Conservation (phyloP, 2,329 filamentous ascomycete genomes). For the Claviceps purpurea region DNA sequence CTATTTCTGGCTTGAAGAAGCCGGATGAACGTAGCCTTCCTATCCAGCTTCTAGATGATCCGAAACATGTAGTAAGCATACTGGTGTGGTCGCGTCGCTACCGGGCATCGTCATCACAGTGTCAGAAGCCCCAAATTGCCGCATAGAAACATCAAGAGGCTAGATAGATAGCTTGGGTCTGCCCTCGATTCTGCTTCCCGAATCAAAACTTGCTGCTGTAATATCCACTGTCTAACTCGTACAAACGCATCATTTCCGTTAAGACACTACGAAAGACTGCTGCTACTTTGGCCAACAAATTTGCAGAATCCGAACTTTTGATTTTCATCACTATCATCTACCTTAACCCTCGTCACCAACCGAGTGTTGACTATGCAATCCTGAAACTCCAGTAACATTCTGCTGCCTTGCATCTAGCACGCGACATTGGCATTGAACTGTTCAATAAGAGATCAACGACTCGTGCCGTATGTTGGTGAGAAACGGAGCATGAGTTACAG, state of each 20-base stretch:
- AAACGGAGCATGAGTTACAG: not conserved
- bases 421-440: not conserved
- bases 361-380: not conserved
- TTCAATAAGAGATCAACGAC: not conserved
- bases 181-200: not conserved
- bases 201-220: not conserved
- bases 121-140: not conserved
- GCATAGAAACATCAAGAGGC: not conserved
- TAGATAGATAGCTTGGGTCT: not conserved
- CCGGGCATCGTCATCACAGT: not conserved
- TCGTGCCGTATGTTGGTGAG: not conserved
- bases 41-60: not conserved
- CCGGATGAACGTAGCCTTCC: not conserved
- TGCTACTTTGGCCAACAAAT: not conserved
- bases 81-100: not conserved
- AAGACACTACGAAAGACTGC: not conserved
- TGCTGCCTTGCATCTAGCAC: not conserved
- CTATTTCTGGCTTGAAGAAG: not conserved
- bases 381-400: not conserved
- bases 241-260: not conserved
- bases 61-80: not conserved
- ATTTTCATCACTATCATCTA: not conserved
- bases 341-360: not conserved
- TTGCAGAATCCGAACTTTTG: not conserved
- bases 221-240: too few species aligned